Evolutionary conservation across 208 protist species (phyloP), one percentile per base, ranked within the genome.

Genomic region (Angomonas deanei): DNA sequence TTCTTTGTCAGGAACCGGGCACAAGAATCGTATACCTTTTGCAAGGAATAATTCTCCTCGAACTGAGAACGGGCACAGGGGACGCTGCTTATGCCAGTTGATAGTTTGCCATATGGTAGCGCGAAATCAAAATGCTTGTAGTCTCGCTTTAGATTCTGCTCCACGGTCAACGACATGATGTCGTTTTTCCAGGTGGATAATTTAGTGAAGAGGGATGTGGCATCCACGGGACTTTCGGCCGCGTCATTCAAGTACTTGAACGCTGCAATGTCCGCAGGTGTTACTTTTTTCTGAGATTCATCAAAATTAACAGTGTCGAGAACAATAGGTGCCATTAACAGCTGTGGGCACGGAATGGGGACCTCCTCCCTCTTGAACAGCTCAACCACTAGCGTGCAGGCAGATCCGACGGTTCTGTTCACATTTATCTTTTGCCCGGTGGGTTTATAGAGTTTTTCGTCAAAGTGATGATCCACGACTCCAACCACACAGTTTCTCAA

Each of bases 241-340:
- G 58, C 33, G 24, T 72, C 57, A 36, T 48, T 52, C 19, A 96
- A 74, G 74, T 80, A 91, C 46, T 82, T 58, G 32, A 66, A 73
- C 46, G 66, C 68, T 15, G 47, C 61, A 15, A 91, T 65, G 39
- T 96, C 89, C 36, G 67, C 76, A 26, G 80, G 74, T 2, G 89
- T 93, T 10, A 83, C 80, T 38, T 91, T 92, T 61, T 92, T 90
- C 61, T 91, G 84, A 0, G 68, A 38, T 6, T 60, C 64, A 34
- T 87, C 70, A 64, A 96, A 93, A 42, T 96, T 96, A 8, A 88
- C 77, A 11, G 84, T 89, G 61, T 96, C 89, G 24, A 93, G 48
- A 32, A 92, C 59, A 60, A 96, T 96, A 4, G 89, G 75, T 4
- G 78, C 79, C 19, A 73, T 34, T 13, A 96, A 72, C 28, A 96